Percentiles rank a stretch among this genome's conserved stretches.
Evolutionary conservation across 2,329 filamentous ascomycete species (phyloP).

Genomic region (Phyllosticta paracitricarpa): DNA sequence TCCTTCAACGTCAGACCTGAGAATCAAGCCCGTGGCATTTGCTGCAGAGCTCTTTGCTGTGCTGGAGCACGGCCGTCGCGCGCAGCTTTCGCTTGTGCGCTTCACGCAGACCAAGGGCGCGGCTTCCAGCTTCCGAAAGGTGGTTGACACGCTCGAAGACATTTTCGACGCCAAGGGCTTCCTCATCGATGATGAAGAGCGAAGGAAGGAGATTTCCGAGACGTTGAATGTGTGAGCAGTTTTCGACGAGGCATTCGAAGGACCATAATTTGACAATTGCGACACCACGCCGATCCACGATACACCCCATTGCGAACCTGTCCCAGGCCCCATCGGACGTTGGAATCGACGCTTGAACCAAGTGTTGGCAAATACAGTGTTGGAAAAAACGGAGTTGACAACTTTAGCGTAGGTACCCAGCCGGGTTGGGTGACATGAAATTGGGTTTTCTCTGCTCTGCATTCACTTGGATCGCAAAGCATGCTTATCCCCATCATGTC

Average conservation of each 20-base stretch:
- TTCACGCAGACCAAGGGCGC: constrained; percentile 90
- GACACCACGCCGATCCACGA: background rate
- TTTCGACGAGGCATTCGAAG: background rate
- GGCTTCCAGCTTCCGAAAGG: constrained; percentile 75
- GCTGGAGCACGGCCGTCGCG: constrained; percentile 71
- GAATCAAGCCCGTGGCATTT: constrained; percentile 80
- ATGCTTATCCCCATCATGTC: background rate
- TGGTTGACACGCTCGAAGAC: constrained; percentile 65
- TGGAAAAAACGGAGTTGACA: background rate
- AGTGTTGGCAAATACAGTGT: background rate
- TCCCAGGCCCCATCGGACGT: background rate
- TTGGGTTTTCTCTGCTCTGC: background rate
- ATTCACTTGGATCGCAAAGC: background rate
- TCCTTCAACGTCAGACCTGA: constrained; percentile 49
- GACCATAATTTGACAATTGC: background rate
- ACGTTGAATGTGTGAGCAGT: background rate
- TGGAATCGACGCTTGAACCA: background rate
- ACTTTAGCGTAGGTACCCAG: background rate
- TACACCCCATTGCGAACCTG: background rate
- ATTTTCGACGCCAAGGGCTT: constrained; percentile 56
- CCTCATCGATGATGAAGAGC: constrained; percentile 48
- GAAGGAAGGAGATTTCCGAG: background rate
- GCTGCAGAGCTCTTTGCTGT: constrained; percentile 81
- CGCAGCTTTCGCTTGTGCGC: constrained; percentile 67
- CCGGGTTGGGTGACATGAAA: background rate